Evolutionary conservation across 768 basidiomycete genomes (phyloP).

Genomic region (Dictyophora rubrovolvata): DNA sequence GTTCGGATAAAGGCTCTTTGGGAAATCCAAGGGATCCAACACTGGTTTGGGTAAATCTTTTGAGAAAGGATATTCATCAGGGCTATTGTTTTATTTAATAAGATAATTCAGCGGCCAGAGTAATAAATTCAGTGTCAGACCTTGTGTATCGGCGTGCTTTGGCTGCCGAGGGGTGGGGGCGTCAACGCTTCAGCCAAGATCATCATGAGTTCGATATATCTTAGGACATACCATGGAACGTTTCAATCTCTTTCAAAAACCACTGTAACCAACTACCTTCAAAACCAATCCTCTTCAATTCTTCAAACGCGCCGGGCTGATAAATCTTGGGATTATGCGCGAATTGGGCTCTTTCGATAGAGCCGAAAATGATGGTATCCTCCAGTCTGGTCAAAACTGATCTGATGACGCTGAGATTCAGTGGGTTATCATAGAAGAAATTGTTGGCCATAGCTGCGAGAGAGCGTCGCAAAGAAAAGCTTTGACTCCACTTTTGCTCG

Average conservation of each 20-base stretch:
- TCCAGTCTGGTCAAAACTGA: constrained; percentile 83
- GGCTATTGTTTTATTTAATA: constrained; percentile 39
- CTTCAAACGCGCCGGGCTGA: constrained; percentile 64
- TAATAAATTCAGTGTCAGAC: constrained; percentile 28
- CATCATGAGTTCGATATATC: neutral
- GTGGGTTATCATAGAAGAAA: constrained; percentile 63
- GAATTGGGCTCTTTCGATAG: constrained; percentile 97
- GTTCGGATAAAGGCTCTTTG: constrained; percentile 69
- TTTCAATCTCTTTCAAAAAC: constrained; percentile 93
- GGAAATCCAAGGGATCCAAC: constrained; percentile 61
- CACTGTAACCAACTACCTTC: constrained; percentile 91
- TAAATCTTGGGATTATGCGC: constrained; percentile 90
- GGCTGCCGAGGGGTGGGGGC: constrained; percentile 35
- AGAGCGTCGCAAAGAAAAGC: neutral
- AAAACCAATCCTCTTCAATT: constrained; percentile 66
- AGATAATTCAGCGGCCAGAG: neutral
- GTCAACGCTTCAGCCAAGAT: neutral
- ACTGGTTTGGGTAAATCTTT: constrained; percentile 71
- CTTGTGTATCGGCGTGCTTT: constrained; percentile 94
- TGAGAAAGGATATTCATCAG: constrained; percentile 97
- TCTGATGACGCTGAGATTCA: constrained; percentile 83
- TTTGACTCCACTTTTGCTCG: neutral
- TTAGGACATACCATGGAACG: constrained; percentile 72
- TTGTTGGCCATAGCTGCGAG: constrained; percentile 34
- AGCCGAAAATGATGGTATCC: constrained; percentile 96